Conservation (phyloP, 768 basidiomycete species). For the Sarcodon sp. region DNA sequence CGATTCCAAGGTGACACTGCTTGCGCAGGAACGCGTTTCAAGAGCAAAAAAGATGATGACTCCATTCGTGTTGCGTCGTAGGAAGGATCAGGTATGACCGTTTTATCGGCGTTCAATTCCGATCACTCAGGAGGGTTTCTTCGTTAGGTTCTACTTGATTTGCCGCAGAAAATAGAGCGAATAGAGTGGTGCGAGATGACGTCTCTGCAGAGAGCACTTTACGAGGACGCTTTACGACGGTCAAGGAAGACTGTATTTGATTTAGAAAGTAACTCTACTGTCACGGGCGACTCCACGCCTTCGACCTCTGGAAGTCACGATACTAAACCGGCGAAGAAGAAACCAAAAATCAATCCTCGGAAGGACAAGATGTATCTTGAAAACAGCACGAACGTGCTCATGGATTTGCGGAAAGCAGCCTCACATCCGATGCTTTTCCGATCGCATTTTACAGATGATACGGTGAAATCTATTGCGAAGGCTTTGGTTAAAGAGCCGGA, state of each 20-base stretch:
- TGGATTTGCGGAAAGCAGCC: constrained; percentile 95
- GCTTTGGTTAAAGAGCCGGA: constrained; percentile 85
- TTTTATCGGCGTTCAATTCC: background rate
- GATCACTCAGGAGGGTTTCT: background rate
- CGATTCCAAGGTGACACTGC: constrained; percentile 77
- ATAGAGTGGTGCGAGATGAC: constrained; percentile 97
- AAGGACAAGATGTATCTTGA: constrained; percentile 63
- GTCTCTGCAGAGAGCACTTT: constrained; percentile 65
- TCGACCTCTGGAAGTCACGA: background rate
- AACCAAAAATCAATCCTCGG: constrained; percentile 26
- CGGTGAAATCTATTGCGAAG: constrained; percentile 61
- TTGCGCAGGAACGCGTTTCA: constrained; percentile 88
- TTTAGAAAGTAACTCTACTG: constrained; percentile 17
- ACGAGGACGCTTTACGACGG: constrained; percentile 73
- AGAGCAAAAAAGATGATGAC: constrained; percentile 99
- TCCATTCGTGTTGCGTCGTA: constrained; percentile 91
- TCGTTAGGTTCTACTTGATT: constrained; percentile 73
- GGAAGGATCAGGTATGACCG: constrained; percentile 74
- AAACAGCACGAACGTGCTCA: constrained; percentile 87
- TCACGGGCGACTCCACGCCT: constrained; percentile 16
- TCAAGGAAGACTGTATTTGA: constrained; percentile 74
- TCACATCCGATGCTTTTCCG: constrained; percentile 96
- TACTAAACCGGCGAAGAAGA: constrained; percentile 27
- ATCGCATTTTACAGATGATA: constrained; percentile 66
- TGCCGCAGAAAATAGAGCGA: constrained; percentile 86